These are phyloP conservation scores for Draba incana DNA, from an alignment of 345 rosid species.

Conservation along the genomic window DNA sequence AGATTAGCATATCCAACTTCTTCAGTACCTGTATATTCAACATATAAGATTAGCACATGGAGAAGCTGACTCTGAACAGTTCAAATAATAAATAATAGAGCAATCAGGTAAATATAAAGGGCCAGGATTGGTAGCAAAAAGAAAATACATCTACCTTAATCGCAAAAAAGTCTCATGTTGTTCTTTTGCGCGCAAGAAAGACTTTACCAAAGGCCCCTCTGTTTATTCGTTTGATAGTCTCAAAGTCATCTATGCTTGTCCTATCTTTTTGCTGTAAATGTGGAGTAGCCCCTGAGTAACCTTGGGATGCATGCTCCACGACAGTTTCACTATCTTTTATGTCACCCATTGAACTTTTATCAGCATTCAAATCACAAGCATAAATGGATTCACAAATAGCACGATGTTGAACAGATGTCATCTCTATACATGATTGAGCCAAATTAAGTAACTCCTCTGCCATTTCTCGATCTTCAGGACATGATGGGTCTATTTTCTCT, in stretches of 20 bases:
- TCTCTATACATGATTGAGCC: constrained; percentile 61
- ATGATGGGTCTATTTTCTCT: constrained; percentile 56
- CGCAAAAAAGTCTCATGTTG: constrained; percentile 87
- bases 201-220: constrained; percentile 90
- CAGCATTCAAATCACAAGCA: constrained; percentile 58
- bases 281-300: constrained; percentile 54
- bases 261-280: constrained; percentile 59
- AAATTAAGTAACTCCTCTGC: constrained; percentile 59
- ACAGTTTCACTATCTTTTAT: constrained; percentile 49
- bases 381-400: constrained; percentile 62
- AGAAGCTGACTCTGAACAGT: constrained; percentile 6
- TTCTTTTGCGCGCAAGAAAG: constrained; percentile 81
- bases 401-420: constrained; percentile 65
- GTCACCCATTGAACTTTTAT: constrained; percentile 47
- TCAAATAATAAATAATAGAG: neutral
- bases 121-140: constrained; percentile 17
- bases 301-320: constrained; percentile 54
- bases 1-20: constrained; percentile 80
- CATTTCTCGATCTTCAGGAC: constrained; percentile 58
- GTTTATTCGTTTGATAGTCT: constrained; percentile 82
- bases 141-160: constrained; percentile 58
- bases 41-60: constrained; percentile 33
- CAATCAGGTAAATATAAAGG: neutral
- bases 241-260: constrained; percentile 82
- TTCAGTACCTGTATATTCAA: constrained; percentile 61